Percentiles rank a stretch among this genome's conserved stretches.
Evolutionary conservation across 2,329 filamentous ascomycete species (phyloP).

Genomic region (Lachnellula willkommii): DNA sequence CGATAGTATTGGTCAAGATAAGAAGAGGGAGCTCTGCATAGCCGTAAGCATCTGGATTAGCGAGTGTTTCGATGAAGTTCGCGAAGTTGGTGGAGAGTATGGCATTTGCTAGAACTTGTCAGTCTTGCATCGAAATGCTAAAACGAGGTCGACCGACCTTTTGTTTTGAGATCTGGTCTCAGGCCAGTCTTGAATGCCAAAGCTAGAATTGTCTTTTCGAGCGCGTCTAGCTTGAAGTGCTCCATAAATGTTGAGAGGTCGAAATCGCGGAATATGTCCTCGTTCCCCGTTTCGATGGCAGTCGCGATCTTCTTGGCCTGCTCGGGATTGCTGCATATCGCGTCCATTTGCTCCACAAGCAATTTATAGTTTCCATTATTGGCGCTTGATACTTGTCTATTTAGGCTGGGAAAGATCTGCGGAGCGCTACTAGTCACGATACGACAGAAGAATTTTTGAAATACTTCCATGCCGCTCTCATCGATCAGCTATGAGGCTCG

Average conservation of each 20-base stretch:
- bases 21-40: slow-evolving; percentile 61
- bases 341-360: slow-evolving; percentile 76
- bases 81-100: slow-evolving; percentile 76
- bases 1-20: slow-evolving; percentile 74
- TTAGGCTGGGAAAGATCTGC: slow-evolving; percentile 80
- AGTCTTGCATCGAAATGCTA: not conserved
- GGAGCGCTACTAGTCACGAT: slow-evolving; percentile 85
- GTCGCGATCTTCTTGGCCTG: slow-evolving; percentile 91
- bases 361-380: slow-evolving; percentile 80
- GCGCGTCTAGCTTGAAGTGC: slow-evolving; percentile 86
- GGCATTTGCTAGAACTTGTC: slow-evolving; percentile 63
- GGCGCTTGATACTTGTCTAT: slow-evolving; percentile 66
- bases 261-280: slow-evolving; percentile 92
- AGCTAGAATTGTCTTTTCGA: slow-evolving; percentile 82
- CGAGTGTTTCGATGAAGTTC: slow-evolving; percentile 71
- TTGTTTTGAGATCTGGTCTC: slow-evolving; percentile 76
- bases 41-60: slow-evolving; percentile 48
- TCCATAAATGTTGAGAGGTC: slow-evolving; percentile 94
- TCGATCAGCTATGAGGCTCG: slow-evolving; percentile 66
- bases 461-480: slow-evolving; percentile 99
- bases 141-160: slow-evolving; percentile 55
- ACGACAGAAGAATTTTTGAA: slow-evolving; percentile 90
- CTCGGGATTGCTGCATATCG: slow-evolving; percentile 72
- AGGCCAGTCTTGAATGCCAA: slow-evolving; percentile 82
- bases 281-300: slow-evolving; percentile 82